Percentiles rank a stretch among this genome's conserved stretches.
Conservation (phyloP, 2,329 filamentous ascomycete genomes). For the Metarhizium sp. region DNA sequence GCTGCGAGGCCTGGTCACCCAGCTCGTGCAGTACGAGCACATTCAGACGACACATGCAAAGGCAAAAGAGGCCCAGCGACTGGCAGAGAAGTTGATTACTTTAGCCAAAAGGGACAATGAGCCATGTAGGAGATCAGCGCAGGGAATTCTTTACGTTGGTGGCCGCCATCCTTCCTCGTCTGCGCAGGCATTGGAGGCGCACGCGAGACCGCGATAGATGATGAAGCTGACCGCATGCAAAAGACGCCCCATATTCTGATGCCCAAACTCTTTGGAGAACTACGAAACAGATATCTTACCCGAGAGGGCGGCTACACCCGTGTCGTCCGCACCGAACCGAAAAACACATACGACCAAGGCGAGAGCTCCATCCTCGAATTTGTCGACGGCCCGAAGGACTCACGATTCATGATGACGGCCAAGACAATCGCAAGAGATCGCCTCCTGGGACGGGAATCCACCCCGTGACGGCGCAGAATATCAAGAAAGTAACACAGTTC, state of each 20-base stretch:
- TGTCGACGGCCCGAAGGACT: conserved; percentile 87
- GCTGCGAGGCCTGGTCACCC: conserved; percentile 91
- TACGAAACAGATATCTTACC: conserved; percentile 67
- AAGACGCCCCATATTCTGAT: conserved; percentile 62
- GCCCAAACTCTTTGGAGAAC: conserved; percentile 79
- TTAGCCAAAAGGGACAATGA: conserved; percentile 89
- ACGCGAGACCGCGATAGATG: neutral
- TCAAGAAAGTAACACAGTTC: conserved; percentile 77
- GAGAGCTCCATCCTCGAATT: conserved; percentile 86
- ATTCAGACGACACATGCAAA: conserved; percentile 95
- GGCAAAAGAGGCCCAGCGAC: conserved; percentile 88
- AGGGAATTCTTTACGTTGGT: conserved; percentile 76
- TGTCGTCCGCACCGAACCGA: conserved; percentile 82
- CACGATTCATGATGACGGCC: conserved; percentile 90
- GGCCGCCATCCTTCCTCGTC: neutral
- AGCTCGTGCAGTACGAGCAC: conserved; percentile 84
- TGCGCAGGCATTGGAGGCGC: neutral
- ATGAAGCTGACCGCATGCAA: neutral
- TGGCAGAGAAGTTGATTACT: conserved; percentile 92
- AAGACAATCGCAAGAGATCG: conserved; percentile 64
- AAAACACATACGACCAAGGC: conserved; percentile 75
- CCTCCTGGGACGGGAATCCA: conserved; percentile 46
- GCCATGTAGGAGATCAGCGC: conserved; percentile 64
- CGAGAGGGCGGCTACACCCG: conserved; percentile 92
- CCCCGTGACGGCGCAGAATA: conserved; percentile 67